Evolutionary conservation across 106 monocot species (phyloP).

Genomic region (Phalaenopsis equestris): DNA sequence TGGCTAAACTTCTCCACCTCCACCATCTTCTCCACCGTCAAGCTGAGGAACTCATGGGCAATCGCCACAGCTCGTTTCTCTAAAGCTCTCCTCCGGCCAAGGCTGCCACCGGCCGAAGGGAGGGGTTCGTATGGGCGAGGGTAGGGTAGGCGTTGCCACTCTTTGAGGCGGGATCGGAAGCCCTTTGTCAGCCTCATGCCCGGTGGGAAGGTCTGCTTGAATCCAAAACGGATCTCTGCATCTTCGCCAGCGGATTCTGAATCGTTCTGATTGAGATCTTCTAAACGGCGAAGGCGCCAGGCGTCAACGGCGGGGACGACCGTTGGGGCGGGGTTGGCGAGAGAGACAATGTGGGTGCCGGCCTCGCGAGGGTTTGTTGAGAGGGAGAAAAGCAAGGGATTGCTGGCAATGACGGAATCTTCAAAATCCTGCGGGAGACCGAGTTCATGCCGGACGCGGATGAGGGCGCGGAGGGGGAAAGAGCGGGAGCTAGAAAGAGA

Average conservation of each 20-base stretch:
- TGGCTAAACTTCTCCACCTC: slow-evolving; percentile 97
- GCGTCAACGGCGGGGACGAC: slow-evolving; percentile 13
- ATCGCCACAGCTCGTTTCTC: slow-evolving; percentile 90
- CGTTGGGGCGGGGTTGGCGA: slow-evolving; percentile 5
- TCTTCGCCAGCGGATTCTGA: not conserved
- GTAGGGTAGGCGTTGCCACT: slow-evolving; percentile 86
- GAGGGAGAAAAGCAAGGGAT: slow-evolving; percentile 46
- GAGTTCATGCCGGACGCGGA: slow-evolving; percentile 57
- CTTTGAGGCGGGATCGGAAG: slow-evolving; percentile 43
- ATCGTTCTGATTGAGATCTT: not conserved
- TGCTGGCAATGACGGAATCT: slow-evolving; percentile 40
- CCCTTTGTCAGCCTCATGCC: slow-evolving; percentile 71
- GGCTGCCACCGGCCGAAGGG: slow-evolving; percentile 1
- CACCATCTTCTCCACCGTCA: slow-evolving; percentile 94
- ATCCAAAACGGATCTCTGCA: slow-evolving; percentile 29
- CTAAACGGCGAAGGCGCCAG: not conserved
- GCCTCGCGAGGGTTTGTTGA: slow-evolving; percentile 42
- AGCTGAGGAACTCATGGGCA: slow-evolving; percentile 77
- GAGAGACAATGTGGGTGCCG: slow-evolving; percentile 61
- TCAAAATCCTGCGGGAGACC: slow-evolving; percentile 89
- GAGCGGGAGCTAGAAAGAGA: slow-evolving; percentile 30
- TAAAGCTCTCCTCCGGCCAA: slow-evolving; percentile 16
- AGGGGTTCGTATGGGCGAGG: slow-evolving; percentile 43
- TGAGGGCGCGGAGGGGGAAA: slow-evolving; percentile 63
- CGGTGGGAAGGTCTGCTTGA: slow-evolving; percentile 73